phyloP scores from a whole-genome alignment of 176 grass and related monocot species.

The Eremochloa ophiuroides region DNA sequence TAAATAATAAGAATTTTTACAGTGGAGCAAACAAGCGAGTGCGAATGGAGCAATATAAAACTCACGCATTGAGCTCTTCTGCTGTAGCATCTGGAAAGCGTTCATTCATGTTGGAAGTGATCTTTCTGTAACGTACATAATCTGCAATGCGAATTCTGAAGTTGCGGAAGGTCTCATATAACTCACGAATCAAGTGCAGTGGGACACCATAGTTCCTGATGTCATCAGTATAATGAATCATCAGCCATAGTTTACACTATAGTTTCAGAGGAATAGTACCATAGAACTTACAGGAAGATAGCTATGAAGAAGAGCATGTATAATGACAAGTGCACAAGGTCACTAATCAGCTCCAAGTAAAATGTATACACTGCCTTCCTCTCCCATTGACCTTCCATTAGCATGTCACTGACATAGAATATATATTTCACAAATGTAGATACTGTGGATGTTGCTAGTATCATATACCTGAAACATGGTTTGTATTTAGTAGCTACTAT shows the following conservation, averaged over 20 bases:
- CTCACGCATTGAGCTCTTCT: slow-evolving; percentile 83
- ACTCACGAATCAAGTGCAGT: slow-evolving; percentile 88
- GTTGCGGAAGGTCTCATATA: slow-evolving; percentile 96
- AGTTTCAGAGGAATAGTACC: not conserved
- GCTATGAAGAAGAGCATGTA: slow-evolving; percentile 97
- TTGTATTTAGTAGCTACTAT: slow-evolving; percentile 15
- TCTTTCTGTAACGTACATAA: slow-evolving; percentile 89
- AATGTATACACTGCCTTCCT: slow-evolving; percentile 97
- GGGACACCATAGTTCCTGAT: slow-evolving; percentile 95
- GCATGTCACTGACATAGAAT: slow-evolving; percentile 94
- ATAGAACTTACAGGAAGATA: slow-evolving; percentile 83
- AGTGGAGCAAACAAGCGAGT: not conserved
- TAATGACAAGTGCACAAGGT: slow-evolving; percentile 91
- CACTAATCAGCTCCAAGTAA: slow-evolving; percentile 89
- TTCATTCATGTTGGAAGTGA: slow-evolving; percentile 99
- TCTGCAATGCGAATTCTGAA: slow-evolving; percentile 79
- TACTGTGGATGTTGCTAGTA: slow-evolving; percentile 83
- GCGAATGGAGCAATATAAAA: slow-evolving; percentile 6
- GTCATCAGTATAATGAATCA: slow-evolving; percentile 31
- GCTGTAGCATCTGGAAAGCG: slow-evolving; percentile 80
- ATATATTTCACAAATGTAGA: slow-evolving; percentile 89
- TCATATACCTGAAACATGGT: slow-evolving; percentile 75
- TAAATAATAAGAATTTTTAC: not conserved
- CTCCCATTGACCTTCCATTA: slow-evolving; percentile 98
- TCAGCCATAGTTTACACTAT: not conserved